A percentile compares a stretch with the other conserved stretches of the same genome.
Evolutionary conservation across 495 filamentous ascomycete species (phyloP).

Genomic region (Lasiosphaeris hirsuta): DNA sequence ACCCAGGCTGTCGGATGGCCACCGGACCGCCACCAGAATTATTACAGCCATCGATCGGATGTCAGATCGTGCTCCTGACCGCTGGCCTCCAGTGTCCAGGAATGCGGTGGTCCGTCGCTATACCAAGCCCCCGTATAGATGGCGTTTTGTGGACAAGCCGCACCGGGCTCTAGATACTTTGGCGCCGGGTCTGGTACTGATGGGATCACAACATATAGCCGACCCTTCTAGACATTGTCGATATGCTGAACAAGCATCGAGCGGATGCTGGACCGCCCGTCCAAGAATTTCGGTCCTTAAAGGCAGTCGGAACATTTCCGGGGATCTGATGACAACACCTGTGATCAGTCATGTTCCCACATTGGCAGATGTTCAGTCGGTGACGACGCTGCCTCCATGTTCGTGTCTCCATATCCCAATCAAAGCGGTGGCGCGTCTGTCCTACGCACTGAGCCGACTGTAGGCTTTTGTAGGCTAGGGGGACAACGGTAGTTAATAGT

Average conservation of each 20-base stretch:
- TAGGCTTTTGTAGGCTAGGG: background rate
- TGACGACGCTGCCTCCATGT: no score
- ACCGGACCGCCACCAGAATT: background rate
- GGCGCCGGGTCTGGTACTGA: constrained; percentile 10
- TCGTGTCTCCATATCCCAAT: no score
- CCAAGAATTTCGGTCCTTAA: no score
- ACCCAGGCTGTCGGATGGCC: constrained; percentile 1
- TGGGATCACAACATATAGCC: constrained; percentile 16
- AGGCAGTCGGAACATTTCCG: no score
- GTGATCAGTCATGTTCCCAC: no score
- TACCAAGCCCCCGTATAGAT: background rate
- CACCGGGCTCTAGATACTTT: constrained; percentile 4
- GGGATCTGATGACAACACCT: no score
- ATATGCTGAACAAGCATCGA: background rate
- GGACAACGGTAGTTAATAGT: constrained; percentile 13
- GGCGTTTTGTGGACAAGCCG: constrained; percentile 1
- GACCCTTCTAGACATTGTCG: background rate
- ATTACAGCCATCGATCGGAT: constrained; percentile 13
- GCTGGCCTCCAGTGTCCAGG: background rate
- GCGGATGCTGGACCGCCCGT: no score
- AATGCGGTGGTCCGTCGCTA: constrained; percentile 2
- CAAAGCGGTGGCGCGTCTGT: no score
- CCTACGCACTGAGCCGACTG: no score
- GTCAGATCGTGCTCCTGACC: constrained; percentile 10
- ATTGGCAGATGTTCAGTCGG: no score